phyloP scores from a whole-genome alignment of 2,329 filamentous ascomycete genomes.

The Colletotrichum nymphaeae region DNA sequence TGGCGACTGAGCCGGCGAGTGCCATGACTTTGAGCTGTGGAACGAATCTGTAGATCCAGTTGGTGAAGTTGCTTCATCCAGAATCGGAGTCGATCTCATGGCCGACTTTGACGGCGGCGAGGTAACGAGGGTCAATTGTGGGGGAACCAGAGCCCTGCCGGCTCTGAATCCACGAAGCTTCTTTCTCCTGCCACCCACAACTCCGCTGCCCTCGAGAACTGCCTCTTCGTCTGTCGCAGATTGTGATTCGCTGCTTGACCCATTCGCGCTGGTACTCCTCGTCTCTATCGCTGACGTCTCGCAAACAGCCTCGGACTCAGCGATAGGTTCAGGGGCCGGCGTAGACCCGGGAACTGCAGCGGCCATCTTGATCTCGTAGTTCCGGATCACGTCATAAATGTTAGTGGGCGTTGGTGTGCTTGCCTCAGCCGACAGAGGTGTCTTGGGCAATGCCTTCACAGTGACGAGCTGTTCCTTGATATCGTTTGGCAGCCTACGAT shows the following conservation, averaged over 20 bases:
- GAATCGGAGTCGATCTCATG: slow-evolving; percentile 19
- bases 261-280: not conserved
- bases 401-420: slow-evolving; percentile 29
- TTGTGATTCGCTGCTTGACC: not conserved
- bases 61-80: slow-evolving; percentile 50
- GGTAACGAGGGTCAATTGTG: slow-evolving; percentile 46
- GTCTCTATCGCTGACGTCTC: not conserved
- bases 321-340: not conserved
- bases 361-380: slow-evolving; percentile 35
- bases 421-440: not conserved
- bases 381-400: slow-evolving; percentile 34
- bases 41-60: slow-evolving; percentile 64
- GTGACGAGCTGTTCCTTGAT: slow-evolving; percentile 27
- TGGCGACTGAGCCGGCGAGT: slow-evolving; percentile 58
- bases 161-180: slow-evolving; percentile 44
- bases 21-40: slow-evolving; percentile 65
- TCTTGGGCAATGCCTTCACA: not conserved
- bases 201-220: slow-evolving; percentile 46
- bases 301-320: not conserved
- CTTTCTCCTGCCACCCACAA: slow-evolving; percentile 45
- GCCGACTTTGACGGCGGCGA: slow-evolving; percentile 51
- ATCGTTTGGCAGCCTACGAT: not conserved
- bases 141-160: slow-evolving; percentile 43
- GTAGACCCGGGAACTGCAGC: not conserved
- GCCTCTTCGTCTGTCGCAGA: slow-evolving; percentile 28